phyloP scores from a whole-genome alignment of 768 basidiomycete species.

The Dendrothele bispora region DNA sequence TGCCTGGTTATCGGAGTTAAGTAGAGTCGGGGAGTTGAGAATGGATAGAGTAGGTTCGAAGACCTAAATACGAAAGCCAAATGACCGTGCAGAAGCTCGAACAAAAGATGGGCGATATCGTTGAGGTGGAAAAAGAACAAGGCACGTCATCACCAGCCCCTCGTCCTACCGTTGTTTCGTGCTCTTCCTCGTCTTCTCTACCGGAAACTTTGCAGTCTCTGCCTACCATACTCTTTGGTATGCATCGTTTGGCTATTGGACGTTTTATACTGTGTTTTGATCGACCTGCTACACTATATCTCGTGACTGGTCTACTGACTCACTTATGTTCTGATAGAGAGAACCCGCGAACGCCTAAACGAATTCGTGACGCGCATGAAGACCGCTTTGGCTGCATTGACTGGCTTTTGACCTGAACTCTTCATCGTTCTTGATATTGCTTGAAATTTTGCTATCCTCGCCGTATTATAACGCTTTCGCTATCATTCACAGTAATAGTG shows the following conservation, averaged over 20 bases:
- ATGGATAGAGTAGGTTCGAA: too few relatives aligned
- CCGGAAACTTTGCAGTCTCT: too few relatives aligned
- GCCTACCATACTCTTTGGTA: constrained; percentile 28
- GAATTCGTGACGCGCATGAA: constrained; percentile 40
- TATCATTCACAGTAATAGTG: too few relatives aligned
- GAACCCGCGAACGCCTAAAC: constrained; percentile 34
- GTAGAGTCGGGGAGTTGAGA: too few relatives aligned
- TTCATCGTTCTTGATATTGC: too few relatives aligned
- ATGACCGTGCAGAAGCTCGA: constrained; percentile 35
- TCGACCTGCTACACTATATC: constrained; percentile 35
- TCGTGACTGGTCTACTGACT: constrained; percentile 3
- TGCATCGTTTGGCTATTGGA: constrained; percentile 17
- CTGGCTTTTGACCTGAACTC: too few relatives aligned
- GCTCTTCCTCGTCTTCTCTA: constrained; percentile 26
- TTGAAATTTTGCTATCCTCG: too few relatives aligned
- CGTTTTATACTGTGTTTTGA: not conserved
- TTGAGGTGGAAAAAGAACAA: constrained; percentile 45
- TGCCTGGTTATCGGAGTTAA: too few relatives aligned
- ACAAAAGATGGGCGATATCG: constrained; percentile 31
- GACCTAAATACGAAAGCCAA: constrained; percentile 34
- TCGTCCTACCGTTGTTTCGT: constrained; percentile 19
- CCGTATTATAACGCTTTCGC: too few relatives aligned
- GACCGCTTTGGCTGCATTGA: constrained; percentile 36
- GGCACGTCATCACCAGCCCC: constrained; percentile 38
- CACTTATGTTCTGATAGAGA: constrained; percentile 25